These are phyloP conservation scores for Magnusiomyces ingens DNA, from an alignment of 1,139 yeast species.

Conservation along the genomic window DNA sequence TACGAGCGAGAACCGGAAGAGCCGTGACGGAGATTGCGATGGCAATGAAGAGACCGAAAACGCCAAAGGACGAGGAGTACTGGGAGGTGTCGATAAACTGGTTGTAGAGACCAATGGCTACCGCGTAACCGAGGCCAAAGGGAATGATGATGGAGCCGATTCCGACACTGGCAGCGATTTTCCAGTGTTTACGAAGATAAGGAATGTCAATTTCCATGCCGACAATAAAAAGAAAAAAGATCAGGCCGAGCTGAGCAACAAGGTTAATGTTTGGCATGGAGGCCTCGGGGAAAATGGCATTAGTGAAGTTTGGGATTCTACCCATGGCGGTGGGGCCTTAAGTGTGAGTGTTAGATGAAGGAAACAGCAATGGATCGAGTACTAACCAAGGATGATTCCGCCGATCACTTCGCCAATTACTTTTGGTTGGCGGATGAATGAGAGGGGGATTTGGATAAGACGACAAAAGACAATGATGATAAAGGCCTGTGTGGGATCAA, in stretches of 20 bases:
- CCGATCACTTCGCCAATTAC: slow-evolving; percentile 75
- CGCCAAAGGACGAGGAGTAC: slow-evolving; percentile 49
- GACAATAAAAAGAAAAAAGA: slow-evolving; percentile 63
- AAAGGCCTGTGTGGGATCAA: slow-evolving; percentile 21
- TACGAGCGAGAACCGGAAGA: slow-evolving; percentile 75
- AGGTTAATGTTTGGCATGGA: slow-evolving; percentile 59
- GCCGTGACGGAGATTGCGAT: slow-evolving; percentile 81
- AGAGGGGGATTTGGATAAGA: slow-evolving; percentile 50
- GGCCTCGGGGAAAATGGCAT: slow-evolving; percentile 52
- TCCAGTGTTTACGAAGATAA: slow-evolving; percentile 52
- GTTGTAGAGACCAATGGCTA: slow-evolving; percentile 59
- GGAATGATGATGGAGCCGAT: slow-evolving; percentile 66
- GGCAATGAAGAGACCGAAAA: slow-evolving; percentile 69
- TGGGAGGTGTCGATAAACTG: slow-evolving; percentile 38
- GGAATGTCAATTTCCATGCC: slow-evolving; percentile 70
- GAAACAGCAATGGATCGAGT: too few relatives aligned
- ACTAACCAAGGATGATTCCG: slow-evolving; percentile 65
- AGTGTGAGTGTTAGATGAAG: too few relatives aligned
- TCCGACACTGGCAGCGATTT: slow-evolving; percentile 64
- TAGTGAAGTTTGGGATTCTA: slow-evolving; percentile 57
- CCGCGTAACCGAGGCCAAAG: slow-evolving; percentile 68
- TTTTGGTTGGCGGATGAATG: slow-evolving; percentile 59
- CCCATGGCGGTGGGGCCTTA: slow-evolving; percentile 39
- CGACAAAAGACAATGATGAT: slow-evolving; percentile 51
- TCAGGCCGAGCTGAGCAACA: slow-evolving; percentile 66